Evolutionary conservation across 1,284 basidiomycete genomes (phyloP).

Genomic region (Pulveroboletus sp.): DNA sequence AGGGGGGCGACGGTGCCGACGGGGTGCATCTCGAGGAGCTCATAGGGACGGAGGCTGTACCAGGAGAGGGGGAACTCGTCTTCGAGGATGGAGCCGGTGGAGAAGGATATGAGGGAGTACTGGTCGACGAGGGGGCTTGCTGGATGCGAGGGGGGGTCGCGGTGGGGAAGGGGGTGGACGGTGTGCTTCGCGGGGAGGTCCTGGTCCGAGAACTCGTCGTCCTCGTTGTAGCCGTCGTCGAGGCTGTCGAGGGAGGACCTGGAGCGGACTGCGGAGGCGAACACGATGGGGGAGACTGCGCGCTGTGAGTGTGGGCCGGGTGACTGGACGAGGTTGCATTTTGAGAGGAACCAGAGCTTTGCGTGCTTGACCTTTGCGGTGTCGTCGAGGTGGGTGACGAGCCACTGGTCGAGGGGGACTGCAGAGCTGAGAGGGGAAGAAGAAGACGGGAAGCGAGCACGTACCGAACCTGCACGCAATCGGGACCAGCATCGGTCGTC

Average conservation of each 20-base stretch:
- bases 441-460: conserved; percentile 23
- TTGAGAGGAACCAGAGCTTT: conserved; percentile 61
- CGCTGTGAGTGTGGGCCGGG: conserved; percentile 36
- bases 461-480: conserved; percentile 57
- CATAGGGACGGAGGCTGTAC: conserved; percentile 58
- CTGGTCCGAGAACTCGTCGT: conserved; percentile 31
- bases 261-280: conserved; percentile 40
- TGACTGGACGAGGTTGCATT: conserved; percentile 43
- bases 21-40: conserved; percentile 66
- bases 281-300: conserved; percentile 59
- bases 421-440: conserved; percentile 30
- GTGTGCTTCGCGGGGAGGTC: conserved; percentile 16
- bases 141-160: conserved; percentile 9
- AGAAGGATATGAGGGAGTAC: conserved; percentile 58
- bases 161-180: conserved; percentile 8
- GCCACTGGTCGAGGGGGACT: conserved; percentile 75
- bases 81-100: conserved; percentile 66
- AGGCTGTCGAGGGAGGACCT: conserved; percentile 29
- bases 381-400: conserved; percentile 61
- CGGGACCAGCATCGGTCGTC: conserved; percentile 27
- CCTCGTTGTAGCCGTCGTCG: conserved; percentile 30
- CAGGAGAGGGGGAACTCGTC: conserved; percentile 58
- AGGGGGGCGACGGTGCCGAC: conserved; percentile 44
- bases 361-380: conserved; percentile 59
- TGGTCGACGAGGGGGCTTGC: conserved; percentile 31